Conservation (phyloP, 2,329 filamentous ascomycete species). For the Aureobasidium melanogenum region DNA sequence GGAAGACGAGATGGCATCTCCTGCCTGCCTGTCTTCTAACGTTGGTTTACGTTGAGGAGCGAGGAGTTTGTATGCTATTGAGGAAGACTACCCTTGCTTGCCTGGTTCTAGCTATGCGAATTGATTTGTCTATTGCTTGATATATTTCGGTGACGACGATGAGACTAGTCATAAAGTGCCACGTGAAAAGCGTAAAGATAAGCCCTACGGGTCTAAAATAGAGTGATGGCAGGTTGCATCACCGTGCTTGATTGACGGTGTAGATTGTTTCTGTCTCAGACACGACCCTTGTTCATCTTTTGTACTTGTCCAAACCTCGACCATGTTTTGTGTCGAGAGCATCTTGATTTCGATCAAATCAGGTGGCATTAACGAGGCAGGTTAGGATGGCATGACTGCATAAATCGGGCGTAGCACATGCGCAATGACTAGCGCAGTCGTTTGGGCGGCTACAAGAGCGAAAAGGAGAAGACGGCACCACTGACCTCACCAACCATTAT, state of each 20-base stretch:
- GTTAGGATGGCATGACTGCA: background rate
- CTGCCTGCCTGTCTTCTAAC: slow-evolving; percentile 18
- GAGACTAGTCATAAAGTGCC: background rate
- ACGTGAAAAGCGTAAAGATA: background rate
- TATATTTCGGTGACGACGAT: background rate
- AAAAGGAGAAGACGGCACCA: background rate
- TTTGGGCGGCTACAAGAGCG: background rate
- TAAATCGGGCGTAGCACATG: background rate
- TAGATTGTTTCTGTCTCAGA: background rate
- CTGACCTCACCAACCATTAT: background rate
- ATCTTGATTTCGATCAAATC: background rate
- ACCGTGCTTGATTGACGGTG: background rate
- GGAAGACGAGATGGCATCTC: slow-evolving; percentile 23
- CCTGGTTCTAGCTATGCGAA: slow-evolving; percentile 11
- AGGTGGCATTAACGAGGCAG: background rate
- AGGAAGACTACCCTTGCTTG: slow-evolving; percentile 39
- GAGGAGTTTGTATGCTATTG: slow-evolving; percentile 26
- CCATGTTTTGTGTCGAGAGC: background rate
- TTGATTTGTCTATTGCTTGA: slow-evolving; percentile 10
- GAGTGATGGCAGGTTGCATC: background rate
- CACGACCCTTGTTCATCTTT: background rate
- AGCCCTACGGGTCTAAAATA: background rate
- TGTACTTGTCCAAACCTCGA: background rate
- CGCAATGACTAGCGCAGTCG: background rate
- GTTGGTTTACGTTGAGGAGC: slow-evolving; percentile 14